phyloP scores from a whole-genome alignment of 208 protist genomes.

The Crithidia thermophila region DNA sequence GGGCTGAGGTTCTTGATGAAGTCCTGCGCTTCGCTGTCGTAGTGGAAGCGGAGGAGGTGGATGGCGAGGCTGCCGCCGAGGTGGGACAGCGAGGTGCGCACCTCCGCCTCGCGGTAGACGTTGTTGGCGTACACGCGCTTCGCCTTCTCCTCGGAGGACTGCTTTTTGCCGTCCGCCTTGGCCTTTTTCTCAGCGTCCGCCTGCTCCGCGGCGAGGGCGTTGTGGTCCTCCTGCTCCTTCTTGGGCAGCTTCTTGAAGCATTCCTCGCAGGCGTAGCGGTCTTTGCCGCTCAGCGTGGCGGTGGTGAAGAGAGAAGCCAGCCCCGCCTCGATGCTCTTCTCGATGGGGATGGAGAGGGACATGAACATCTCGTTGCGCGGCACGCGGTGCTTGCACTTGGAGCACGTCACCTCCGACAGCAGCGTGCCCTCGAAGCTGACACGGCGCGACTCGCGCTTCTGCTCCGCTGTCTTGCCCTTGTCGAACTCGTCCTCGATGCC shows the following conservation, averaged over 20 bases:
- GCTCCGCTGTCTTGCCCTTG: conserved; percentile 53
- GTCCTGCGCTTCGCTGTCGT: conserved; percentile 39
- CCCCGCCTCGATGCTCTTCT: conserved; percentile 58
- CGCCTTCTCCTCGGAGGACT: conserved; percentile 21
- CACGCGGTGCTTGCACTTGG: conserved; percentile 43
- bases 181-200: conserved; percentile 32
- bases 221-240: conserved; percentile 68
- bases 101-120: conserved; percentile 77
- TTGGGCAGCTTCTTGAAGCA: conserved; percentile 73
- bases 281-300: conserved; percentile 49
- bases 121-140: conserved; percentile 52
- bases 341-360: conserved; percentile 80
- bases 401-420: conserved; percentile 65
- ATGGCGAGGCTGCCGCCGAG: conserved; percentile 75
- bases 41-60: conserved; percentile 87
- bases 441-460: conserved; percentile 46
- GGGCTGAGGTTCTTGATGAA: conserved; percentile 68
- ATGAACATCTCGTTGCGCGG: conserved; percentile 85
- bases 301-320: conserved; percentile 54
- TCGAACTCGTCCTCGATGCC: conserved; percentile 86
- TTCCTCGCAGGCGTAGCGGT: conserved; percentile 83
- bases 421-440: conserved; percentile 79
- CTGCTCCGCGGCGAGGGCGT: conserved; percentile 46
- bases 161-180: conserved; percentile 37
- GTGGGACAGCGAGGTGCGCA: conserved; percentile 55